These are phyloP conservation scores for Russula brevipes DNA, from an alignment of 768 basidiomycete species.

Conservation along the genomic window DNA sequence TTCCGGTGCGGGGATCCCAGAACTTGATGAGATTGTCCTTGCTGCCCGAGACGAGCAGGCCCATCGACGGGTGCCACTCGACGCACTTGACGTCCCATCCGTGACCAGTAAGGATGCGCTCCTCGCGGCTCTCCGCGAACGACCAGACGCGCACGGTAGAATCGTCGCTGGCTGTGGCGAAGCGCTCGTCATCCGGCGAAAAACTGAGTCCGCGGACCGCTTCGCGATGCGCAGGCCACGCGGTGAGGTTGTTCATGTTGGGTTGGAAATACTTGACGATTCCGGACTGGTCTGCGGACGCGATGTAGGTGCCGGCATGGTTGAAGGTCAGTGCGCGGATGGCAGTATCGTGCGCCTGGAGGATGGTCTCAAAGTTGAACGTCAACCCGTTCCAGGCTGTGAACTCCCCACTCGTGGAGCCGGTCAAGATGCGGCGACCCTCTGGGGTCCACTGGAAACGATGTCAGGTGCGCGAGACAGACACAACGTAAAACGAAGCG, in stretches of 20 bases:
- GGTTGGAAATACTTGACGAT: slow-evolving; percentile 99
- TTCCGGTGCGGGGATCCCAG: slow-evolving; percentile 96
- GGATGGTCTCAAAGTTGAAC: slow-evolving; percentile 98
- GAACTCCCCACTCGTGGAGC: slow-evolving; percentile 95
- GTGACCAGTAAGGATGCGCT: slow-evolving; percentile 88
- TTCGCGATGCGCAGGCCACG: slow-evolving; percentile 94
- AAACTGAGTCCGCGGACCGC: slow-evolving; percentile 89
- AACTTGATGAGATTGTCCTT: slow-evolving; percentile 99
- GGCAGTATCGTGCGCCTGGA: slow-evolving; percentile 96
- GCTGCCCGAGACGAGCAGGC: slow-evolving; percentile 88
- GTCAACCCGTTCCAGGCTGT: slow-evolving; percentile 98
- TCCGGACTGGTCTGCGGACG: slow-evolving; percentile 88
- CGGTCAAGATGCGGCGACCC: slow-evolving; percentile 86
- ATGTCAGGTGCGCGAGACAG: slow-evolving; percentile 8
- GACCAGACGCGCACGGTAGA: slow-evolving; percentile 93
- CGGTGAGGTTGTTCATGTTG: slow-evolving; percentile 97
- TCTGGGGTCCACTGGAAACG: slow-evolving; percentile 88
- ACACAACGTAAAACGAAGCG: not conserved
- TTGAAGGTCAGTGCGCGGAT: slow-evolving; percentile 88
- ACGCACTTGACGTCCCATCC: slow-evolving; percentile 99
- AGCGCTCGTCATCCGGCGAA: slow-evolving; percentile 85
- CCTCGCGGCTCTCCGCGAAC: slow-evolving; percentile 86
- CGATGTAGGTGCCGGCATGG: slow-evolving; percentile 88
- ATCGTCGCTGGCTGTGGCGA: slow-evolving; percentile 95
- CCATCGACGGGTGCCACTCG: slow-evolving; percentile 98